A percentile compares a stretch with the other conserved stretches of the same genome.
Evolutionary conservation across 2,329 filamentous ascomycete species (phyloP).

Genomic region (Epichloe amarillans): DNA sequence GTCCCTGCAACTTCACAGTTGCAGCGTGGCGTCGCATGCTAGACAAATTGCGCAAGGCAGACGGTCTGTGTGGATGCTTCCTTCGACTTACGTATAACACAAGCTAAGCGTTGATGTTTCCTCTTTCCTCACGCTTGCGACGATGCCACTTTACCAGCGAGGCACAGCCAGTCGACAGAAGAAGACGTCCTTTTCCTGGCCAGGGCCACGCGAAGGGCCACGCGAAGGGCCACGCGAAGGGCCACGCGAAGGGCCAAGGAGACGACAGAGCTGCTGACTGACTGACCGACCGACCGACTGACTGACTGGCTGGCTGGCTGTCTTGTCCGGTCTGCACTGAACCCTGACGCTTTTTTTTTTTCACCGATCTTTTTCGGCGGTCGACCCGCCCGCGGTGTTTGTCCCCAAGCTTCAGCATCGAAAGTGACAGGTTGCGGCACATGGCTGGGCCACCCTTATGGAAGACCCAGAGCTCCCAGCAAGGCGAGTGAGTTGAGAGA

Average conservation of each 20-base stretch:
- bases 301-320: neutral
- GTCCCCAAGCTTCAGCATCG: neutral
- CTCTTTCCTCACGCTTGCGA: conserved; percentile 14
- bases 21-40: conserved; percentile 6
- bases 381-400: neutral
- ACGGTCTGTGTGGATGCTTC: neutral
- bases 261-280: neutral
- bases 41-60: conserved; percentile 4
- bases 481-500: neutral
- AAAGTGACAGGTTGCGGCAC: neutral
- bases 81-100: conserved; percentile 5
- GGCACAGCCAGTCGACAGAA: neutral
- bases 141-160: neutral
- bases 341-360: neutral
- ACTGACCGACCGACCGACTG: neutral
- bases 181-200: neutral
- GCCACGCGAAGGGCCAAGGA: neutral
- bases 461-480: neutral
- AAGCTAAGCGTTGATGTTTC: conserved; percentile 11
- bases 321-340: neutral
- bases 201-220: neutral
- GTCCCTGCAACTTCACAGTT: conserved; percentile 1
- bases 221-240: neutral
- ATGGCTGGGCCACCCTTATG: neutral
- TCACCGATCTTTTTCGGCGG: conserved; percentile 5